Conservation (phyloP, 208 protist species). For the Lotmaria passim region DNA sequence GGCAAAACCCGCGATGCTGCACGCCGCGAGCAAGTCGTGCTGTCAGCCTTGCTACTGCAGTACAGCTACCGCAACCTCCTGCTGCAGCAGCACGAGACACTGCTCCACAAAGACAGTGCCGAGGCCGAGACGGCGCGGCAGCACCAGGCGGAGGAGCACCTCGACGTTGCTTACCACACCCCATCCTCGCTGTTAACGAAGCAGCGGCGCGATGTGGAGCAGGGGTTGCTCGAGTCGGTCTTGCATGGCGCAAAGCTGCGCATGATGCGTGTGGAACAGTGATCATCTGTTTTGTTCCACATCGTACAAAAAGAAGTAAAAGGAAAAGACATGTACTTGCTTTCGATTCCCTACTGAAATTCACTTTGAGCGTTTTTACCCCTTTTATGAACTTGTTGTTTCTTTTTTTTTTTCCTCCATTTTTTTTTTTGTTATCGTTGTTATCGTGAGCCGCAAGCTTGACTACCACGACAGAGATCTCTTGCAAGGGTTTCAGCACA, state of each 20-base stretch:
- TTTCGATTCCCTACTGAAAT: too few relatives aligned
- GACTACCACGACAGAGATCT: too few relatives aligned
- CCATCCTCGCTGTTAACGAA: slow-evolving; percentile 56
- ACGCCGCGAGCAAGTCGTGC: slow-evolving; percentile 42
- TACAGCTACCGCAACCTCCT: slow-evolving; percentile 68
- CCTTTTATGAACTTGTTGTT: too few relatives aligned
- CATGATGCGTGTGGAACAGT: slow-evolving; percentile 33
- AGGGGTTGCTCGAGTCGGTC: slow-evolving; percentile 59
- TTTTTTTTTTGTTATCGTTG: not conserved
- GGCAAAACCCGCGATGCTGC: slow-evolving; percentile 31
- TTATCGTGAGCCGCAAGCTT: too few relatives aligned
- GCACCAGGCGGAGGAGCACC: slow-evolving; percentile 29
- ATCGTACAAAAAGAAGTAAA: too few relatives aligned
- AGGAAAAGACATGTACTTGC: slow-evolving; percentile 4
- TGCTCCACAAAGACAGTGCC: slow-evolving; percentile 37
- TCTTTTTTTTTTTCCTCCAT: not conserved
- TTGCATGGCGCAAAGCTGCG: slow-evolving; percentile 40
- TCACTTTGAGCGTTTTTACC: too few relatives aligned
- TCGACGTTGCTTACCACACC: slow-evolving; percentile 17
- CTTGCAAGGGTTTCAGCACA: too few relatives aligned
- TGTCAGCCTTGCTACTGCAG: slow-evolving; percentile 58
- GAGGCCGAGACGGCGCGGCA: slow-evolving; percentile 30
- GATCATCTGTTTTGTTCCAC: not conserved
- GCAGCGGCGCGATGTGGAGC: slow-evolving; percentile 67
- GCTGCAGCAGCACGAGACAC: slow-evolving; percentile 65